Base-by-base conservation (phyloP, 768 basidiomycete genomes). In the Rhodotorula kratochvilovae region DNA sequence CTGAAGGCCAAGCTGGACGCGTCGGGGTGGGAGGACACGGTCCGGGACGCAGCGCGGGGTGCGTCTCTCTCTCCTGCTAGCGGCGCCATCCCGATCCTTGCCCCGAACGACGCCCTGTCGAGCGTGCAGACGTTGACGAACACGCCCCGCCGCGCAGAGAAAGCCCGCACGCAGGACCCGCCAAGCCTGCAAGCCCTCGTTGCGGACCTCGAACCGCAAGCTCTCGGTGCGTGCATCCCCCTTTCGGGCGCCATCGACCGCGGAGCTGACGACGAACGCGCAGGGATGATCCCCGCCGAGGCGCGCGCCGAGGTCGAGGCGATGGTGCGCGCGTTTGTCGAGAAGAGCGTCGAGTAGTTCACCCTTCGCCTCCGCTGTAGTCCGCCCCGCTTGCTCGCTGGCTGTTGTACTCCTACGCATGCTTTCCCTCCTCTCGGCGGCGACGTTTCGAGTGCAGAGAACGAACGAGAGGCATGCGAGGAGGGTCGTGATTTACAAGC, bases 121-220 rank as follows among this genome's bases (percentile, higher is more conserved):
- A 27, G 29, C n/a, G 19, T 46, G 54, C 19, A 33, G 27, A 43
- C 8, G 5, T 27, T 36, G 27, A 29, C 23, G 23, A 25, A n/a
- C 29, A 2, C 21, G 3, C 19, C 5, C 16, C 5, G 33, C 2
- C 17, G 90, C 25, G 87, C 87, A 53, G 88, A 94, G 74, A 91
- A 91, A 45, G 87, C 95, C 80, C 93, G 92, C 73, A 93, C 93
- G 83, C 92, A 96, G 74, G 92, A 96, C 81, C 93, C 92, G 13
- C 93, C 96, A 79, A 78, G 94, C 78, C 86, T 98, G 74, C 93
- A 95, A 77, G 91, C 91, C 57, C 87, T 89, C 43, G 92, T 94
- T 59, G 84, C 87, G 73, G 93, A 93, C 83, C 89, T 92, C 71
- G 84, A 88, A 59, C 92, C 96, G 78, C 86, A 87, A 68, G 89